Base-by-base conservation (phyloP, 306 rosid genomes). In the Morella rubra region DNA sequence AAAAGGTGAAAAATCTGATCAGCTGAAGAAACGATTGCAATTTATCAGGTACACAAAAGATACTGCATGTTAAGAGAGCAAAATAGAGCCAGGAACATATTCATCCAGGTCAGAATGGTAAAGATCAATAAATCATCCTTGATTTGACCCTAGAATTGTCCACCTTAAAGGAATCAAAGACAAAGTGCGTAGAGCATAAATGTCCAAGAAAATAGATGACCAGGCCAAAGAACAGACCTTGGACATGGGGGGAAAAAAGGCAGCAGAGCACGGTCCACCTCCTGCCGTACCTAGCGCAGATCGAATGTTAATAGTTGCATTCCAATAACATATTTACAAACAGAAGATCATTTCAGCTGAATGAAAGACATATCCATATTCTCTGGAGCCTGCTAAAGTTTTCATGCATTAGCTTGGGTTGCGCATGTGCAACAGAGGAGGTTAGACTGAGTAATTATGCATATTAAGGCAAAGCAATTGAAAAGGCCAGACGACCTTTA, bases 201-300 rank as follows among this genome's bases (percentile, higher is more conserved):
- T 68, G 27, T 44, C 32, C 46, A 6, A 16, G 19, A 47, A 60
- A 13, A 16, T 27, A 41, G 42, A 42, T 4, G 11, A 20, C 66
- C 7, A 22, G 64, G 19, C 50, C 16, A 24, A 51, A 32, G 55
- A 77, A 71, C 91, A 71, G 65, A 91, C 97, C 92, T 84, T 77
- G 84, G 58, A 71, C 76, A 41, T 76, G 40, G 55, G 45, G 45
- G 40, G 50, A 44, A 69, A 70, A 16, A n/a, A 65, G 86, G 11
- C 71, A 0, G 6, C 7, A 84, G 3, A 4, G n/a, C 44, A 1
- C 49, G 71, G 32, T 87, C 92, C 67, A 86, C 82, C 82, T 32
- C 94, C 40, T 89, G 91, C 76, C 82, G 76, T 8, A 87, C 88
- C 97, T 89, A 50, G 50, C 60, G 50, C 74, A 71, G 62, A 74